Evolutionary conservation across 176 grass and related monocot genomes (phyloP).

Genomic region (Triticum monococcum): DNA sequence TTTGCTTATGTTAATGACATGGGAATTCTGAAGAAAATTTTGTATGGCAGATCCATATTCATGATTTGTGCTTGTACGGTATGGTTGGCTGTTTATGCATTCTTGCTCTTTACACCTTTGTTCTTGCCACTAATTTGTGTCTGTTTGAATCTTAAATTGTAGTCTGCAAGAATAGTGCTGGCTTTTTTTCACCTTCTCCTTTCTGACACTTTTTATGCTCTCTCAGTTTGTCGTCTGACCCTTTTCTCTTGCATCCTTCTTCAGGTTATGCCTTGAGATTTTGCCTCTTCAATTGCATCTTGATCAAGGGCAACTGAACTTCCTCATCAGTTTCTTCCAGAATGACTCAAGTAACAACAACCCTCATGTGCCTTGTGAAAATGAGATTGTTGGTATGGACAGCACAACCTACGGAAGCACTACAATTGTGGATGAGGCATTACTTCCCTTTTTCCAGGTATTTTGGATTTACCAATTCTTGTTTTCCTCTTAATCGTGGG

Average conservation of each 20-base stretch:
- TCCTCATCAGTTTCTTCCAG: conserved; percentile 74
- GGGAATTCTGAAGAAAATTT: not conserved
- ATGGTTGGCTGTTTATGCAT: not conserved
- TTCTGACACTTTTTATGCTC: conserved; percentile 9
- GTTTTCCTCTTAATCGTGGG: not conserved
- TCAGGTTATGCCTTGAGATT: conserved; percentile 81
- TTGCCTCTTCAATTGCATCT: conserved; percentile 91
- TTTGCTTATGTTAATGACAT: not conserved
- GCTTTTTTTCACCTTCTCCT: not conserved
- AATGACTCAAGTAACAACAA: conserved; percentile 50
- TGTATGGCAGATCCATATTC: not conserved
- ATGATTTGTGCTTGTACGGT: not conserved
- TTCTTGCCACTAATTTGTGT: not conserved
- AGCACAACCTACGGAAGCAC: conserved; percentile 45
- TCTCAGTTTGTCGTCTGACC: conserved; percentile 16
- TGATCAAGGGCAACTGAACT: conserved; percentile 94
- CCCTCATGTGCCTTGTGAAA: conserved; percentile 37
- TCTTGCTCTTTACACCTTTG: not conserved
- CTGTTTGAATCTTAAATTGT: not conserved
- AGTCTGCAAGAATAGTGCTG: not conserved
- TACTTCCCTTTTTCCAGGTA: conserved; percentile 99
- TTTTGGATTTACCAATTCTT: conserved; percentile 28
- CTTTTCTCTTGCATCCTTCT: conserved; percentile 36
- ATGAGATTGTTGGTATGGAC: conserved; percentile 39
- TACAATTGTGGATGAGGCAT: conserved; percentile 70